These are phyloP conservation scores for Rosa hybrid DNA, from an alignment of 331 rosid species.

Conservation along the genomic window DNA sequence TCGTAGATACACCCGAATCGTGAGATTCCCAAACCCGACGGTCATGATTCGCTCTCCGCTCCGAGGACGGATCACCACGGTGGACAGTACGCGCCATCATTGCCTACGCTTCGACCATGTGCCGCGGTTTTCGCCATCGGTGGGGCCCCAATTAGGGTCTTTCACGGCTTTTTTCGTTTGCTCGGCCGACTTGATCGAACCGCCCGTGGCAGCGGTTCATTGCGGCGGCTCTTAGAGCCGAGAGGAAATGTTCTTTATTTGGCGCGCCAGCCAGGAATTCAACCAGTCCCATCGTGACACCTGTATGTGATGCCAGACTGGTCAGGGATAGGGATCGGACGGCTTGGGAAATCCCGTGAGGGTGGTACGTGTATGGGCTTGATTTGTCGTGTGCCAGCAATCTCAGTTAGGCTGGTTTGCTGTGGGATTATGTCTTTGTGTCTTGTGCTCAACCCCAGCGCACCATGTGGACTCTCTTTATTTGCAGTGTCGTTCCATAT, in stretches of 20 bases:
- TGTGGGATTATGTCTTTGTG: neutral
- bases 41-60: slow-evolving; percentile 22
- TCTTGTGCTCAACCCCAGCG: neutral
- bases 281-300: neutral
- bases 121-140: slow-evolving; percentile 18
- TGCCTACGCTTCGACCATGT: slow-evolving; percentile 38
- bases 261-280: neutral
- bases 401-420: neutral
- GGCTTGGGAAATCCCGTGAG: neutral
- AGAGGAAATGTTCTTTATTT: too few relatives aligned
- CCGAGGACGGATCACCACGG: slow-evolving; percentile 24
- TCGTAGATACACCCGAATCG: neutral
- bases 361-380: neutral
- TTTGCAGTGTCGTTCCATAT: neutral
- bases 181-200: neutral
- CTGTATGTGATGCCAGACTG: neutral
- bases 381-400: neutral
- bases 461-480: neutral
- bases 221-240: neutral
- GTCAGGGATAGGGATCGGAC: slow-evolving; percentile 4
- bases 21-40: slow-evolving; percentile 12
- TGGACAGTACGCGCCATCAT: slow-evolving; percentile 10
- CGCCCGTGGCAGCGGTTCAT: neutral
- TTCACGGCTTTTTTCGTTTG: neutral
- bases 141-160: neutral